These are phyloP conservation scores for Pseudomonodictys pantanalensis DNA, from an alignment of 495 filamentous ascomycete genomes.

Conservation along the genomic window DNA sequence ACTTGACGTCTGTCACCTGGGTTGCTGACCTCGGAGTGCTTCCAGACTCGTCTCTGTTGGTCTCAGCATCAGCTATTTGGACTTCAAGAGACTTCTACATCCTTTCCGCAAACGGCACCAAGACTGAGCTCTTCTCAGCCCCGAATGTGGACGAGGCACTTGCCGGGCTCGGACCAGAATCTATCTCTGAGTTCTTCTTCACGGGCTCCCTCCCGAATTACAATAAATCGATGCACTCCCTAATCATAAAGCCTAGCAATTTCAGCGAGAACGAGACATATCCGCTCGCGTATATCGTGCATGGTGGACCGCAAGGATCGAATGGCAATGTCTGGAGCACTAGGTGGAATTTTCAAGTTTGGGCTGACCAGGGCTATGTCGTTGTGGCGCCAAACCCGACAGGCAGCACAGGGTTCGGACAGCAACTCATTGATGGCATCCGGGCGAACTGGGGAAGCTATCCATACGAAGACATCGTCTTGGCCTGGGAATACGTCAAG, in stretches of 20 bases:
- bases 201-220: constrained; percentile 29
- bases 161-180: constrained; percentile 8
- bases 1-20: constrained; percentile 18
- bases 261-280: constrained; percentile 51
- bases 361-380: constrained; percentile 58
- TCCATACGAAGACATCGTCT: constrained; percentile 56
- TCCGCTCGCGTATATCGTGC: constrained; percentile 51
- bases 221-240: constrained; percentile 44
- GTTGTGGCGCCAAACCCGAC: constrained; percentile 56
- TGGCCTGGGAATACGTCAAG: constrained; percentile 50
- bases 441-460: constrained; percentile 52
- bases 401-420: constrained; percentile 52
- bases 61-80: constrained; percentile 42
- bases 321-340: constrained; percentile 52
- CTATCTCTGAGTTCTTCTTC: constrained; percentile 43
- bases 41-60: constrained; percentile 39
- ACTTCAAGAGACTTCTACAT: constrained; percentile 43
- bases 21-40: constrained; percentile 38
- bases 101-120: constrained; percentile 33
- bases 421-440: constrained; percentile 49
- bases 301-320: constrained; percentile 53
- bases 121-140: constrained; percentile 35
- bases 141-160: constrained; percentile 37
- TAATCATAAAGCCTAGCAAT: constrained; percentile 45
- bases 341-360: constrained; percentile 53